Conservation (phyloP, 805 yeast species). For the Cyberlindnera misumaiensis region DNA sequence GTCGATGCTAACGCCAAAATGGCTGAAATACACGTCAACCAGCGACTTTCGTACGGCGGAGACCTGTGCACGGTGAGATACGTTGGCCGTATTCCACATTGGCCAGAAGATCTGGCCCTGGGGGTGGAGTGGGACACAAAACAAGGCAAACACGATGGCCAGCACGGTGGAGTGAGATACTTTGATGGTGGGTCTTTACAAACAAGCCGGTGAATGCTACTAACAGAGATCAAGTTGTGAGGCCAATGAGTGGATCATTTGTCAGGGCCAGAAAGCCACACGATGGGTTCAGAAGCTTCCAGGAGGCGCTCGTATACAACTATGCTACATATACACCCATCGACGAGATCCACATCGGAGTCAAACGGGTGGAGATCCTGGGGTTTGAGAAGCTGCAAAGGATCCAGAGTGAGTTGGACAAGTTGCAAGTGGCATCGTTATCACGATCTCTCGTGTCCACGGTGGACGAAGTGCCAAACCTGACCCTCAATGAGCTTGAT, state of each 20-base stretch:
- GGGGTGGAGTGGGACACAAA: slow-evolving; percentile 85
- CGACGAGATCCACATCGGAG: slow-evolving; percentile 40
- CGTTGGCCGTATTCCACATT: slow-evolving; percentile 52
- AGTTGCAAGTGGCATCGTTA: slow-evolving; percentile 44
- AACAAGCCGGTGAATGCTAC: background rate
- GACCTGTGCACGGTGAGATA: slow-evolving; percentile 57
- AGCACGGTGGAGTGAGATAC: slow-evolving; percentile 43
- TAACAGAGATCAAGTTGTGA: slow-evolving; percentile 8
- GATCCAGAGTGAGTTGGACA: slow-evolving; percentile 40
- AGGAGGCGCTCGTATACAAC: slow-evolving; percentile 41
- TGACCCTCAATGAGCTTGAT: slow-evolving; percentile 42
- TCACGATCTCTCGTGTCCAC: slow-evolving; percentile 32
- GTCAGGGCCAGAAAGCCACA: slow-evolving; percentile 38
- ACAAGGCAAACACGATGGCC: slow-evolving; percentile 73
- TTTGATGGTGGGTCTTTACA: slow-evolving; percentile 33
- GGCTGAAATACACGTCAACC: slow-evolving; percentile 10
- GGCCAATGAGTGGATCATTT: slow-evolving; percentile 51
- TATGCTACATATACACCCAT: slow-evolving; percentile 36
- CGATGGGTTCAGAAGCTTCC: slow-evolving; percentile 30
- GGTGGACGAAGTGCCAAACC: slow-evolving; percentile 10
- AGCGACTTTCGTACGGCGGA: slow-evolving; percentile 29
- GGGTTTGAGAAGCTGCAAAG: slow-evolving; percentile 56
- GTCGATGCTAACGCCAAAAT: too few species aligned
- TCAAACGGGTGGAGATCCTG: slow-evolving; percentile 50
- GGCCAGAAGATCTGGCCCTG: slow-evolving; percentile 51